These are phyloP conservation scores for barrel medic (Medicago truncatula) DNA, from an alignment of 306 rosid genomes.

Conservation along the genomic window MtrunA17r5.0-ANR NC_053048.1:29426001-29426500, in stretches of 20 bases:
- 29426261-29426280: conserved; percentile 52
- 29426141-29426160: too few species aligned
- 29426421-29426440: conserved; percentile 63
- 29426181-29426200: too few species aligned
- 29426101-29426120: too few species aligned
- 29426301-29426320: conserved; percentile 40
- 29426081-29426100: too few species aligned
- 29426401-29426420: conserved; percentile 56
- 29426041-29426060: too few species aligned
- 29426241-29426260: conserved; percentile 52
- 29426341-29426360: conserved; percentile 45
- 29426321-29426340: conserved; percentile 18
- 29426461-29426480: conserved; percentile 57
- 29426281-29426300: conserved; percentile 34
- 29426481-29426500: conserved; percentile 50
- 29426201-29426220: too few species aligned
- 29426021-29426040: too few species aligned
- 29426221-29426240: conserved; percentile 49
- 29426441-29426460: conserved; percentile 67
- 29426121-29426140: too few species aligned
- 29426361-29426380: conserved; percentile 28
- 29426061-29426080: too few species aligned
- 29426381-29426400: conserved; percentile 50
- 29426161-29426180: too few species aligned
- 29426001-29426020: too few species aligned